Evolutionary conservation across 1,139 yeast species (phyloP), one percentile per base, ranked within the genome.

Genomic region (Pichia norvegensis): DNA sequence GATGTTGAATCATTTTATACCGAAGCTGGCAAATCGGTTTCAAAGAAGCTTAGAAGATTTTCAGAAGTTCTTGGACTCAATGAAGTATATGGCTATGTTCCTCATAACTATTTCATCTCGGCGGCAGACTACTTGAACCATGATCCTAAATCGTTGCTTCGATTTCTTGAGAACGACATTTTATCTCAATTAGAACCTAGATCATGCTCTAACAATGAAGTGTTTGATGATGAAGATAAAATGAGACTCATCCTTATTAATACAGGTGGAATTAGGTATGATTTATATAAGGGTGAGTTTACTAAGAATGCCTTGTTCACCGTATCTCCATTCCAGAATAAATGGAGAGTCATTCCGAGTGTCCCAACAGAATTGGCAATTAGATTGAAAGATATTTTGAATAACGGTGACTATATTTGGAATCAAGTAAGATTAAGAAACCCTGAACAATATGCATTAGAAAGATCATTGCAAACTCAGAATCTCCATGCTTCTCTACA

Each of bases 261-360:
- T 59, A 84, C 97, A 0, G 97, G 97, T 0, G 84, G 95, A 0
- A 74, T 92, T 5, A 74, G 98, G 43, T 92, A 86, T 61, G 97
- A 92, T 61, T 65, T 92, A 46, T 85, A 84, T 67, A 78, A 82
- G 61, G 98, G 97, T 0, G 79, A 82, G 1, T 92, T 83, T 60
- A 88, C 95, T 0, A 66, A 70, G 38, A 95, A 90, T 63, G 73
- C 94, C 0, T 84, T 85, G 50, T 92, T 72, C 59, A 86, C 85
- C 41, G 85, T 92, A 0, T 81, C 95, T 0, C 97, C 98, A 0
- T 92, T 88, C 64, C 71, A 76, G 46, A 88, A 88, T 59, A 73
- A 74, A 44, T 92, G 97, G 97, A 72, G 69, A 29, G 73, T 71
- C 45, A 58, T 83, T 14, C 68, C 76, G 0, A 58, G 62, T 16